These are phyloP conservation scores for Lantana camara DNA, from an alignment of 257 asterid genomes.

Conservation along the genomic window DNA sequence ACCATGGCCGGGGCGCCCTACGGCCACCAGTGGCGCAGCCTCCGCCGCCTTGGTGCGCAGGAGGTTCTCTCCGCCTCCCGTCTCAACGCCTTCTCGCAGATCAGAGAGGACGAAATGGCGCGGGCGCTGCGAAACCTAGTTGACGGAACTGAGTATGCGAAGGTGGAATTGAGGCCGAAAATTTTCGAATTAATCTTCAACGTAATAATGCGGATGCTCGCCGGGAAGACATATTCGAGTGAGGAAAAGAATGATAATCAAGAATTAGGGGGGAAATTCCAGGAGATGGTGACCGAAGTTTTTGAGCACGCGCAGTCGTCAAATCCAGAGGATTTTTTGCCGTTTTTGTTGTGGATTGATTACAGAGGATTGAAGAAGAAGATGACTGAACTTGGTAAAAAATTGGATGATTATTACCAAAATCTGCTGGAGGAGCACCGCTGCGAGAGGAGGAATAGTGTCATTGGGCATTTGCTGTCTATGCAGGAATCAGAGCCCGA, in stretches of 20 bases:
- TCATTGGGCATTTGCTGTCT: slow-evolving; percentile 47
- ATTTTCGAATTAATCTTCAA: slow-evolving; percentile 36
- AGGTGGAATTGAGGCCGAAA: slow-evolving; percentile 33
- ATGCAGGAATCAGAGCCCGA: slow-evolving; percentile 42
- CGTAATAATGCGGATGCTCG: slow-evolving; percentile 36
- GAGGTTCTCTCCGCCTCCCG: slow-evolving; percentile 44
- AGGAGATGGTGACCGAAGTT: slow-evolving; percentile 32
- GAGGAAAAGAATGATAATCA: slow-evolving; percentile 12
- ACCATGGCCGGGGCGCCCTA: slow-evolving; percentile 45
- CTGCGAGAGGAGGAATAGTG: slow-evolving; percentile 30
- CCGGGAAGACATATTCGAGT: slow-evolving; percentile 29
- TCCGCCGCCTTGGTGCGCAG: slow-evolving; percentile 45
- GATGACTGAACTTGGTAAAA: slow-evolving; percentile 16
- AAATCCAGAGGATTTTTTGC: slow-evolving; percentile 45
- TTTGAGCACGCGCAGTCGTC: slow-evolving; percentile 37
- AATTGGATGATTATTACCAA: slow-evolving; percentile 37
- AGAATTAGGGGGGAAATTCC: slow-evolving; percentile 24
- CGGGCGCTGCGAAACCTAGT: slow-evolving; percentile 17
- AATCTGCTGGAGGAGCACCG: slow-evolving; percentile 43
- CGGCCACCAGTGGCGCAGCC: slow-evolving; percentile 48
- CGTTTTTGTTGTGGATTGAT: slow-evolving; percentile 49
- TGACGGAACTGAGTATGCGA: not conserved
- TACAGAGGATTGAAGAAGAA: slow-evolving; percentile 38
- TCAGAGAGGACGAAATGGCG: slow-evolving; percentile 35
- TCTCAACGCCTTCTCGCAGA: slow-evolving; percentile 35